Evolutionary conservation across 306 rosid species (phyloP), one percentile per base, ranked within the genome.

Genomic region (Corylus americana): DNA sequence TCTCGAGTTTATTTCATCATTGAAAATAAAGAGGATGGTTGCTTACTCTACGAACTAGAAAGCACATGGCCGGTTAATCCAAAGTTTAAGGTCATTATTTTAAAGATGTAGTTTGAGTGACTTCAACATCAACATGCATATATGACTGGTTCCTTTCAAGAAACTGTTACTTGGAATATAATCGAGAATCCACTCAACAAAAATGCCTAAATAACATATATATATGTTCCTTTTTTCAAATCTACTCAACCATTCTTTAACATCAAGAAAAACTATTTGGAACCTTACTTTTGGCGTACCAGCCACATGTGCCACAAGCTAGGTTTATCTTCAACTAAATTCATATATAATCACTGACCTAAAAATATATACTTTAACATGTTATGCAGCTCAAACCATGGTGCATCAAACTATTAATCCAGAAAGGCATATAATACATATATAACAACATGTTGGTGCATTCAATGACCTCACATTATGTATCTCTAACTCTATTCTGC

Each of bases 21-120:
- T 62, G 42, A 68, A 8, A 42, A 42, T 18, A 39, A 39, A 68
- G 50, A 9, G 16, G 22, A 3, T 68, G 9, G n/a, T 87, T 74
- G 90, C 90, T 85, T 84, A 71, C 47, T 74, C 42, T 55, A 53
- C 84, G 87, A 85, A 80, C 83, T 20, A 76, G 22, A 57, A 20
- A 63, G 79, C 91, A 92, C 92, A 83, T 92, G 93, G 84, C 2
- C 35, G 35, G 51, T 4, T 72, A 31, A 77, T 70, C 86, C 79
- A 53, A 53, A 73, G 2, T 83, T 63, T 22, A 70, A 48, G 73
- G 77, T 64, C 62, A 66, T 68, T 80, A 66, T 68, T 80, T 88
- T 85, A 53, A 75, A 73, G 70, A 73, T 75, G 67, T 85, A 80
- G 73, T 68, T 59, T 71, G 17, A 74, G 68, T 70, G 45, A 62